These are phyloP conservation scores for Pinus albicaulis DNA, from an alignment of 75 land plant genomes.

Conservation along the genomic window DNA sequence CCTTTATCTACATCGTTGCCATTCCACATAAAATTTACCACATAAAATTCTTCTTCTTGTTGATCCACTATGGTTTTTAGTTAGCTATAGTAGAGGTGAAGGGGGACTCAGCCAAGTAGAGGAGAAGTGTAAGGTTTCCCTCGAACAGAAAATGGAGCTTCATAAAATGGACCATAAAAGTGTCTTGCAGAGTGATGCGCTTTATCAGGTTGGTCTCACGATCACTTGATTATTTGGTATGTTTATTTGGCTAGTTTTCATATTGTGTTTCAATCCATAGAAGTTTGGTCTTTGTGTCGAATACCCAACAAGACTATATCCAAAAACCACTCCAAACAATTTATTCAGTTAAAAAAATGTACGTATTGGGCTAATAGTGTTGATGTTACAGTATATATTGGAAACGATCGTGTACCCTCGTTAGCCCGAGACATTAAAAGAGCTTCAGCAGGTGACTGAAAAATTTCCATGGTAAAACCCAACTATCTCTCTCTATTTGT, in stretches of 20 bases:
- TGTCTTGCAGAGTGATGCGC: constrained; percentile 78
- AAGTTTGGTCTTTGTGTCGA: too few species aligned
- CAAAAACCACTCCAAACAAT: too few species aligned
- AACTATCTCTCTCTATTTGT: too few species aligned
- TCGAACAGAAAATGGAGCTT: constrained; percentile 63
- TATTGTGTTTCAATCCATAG: too few species aligned
- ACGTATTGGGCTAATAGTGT: background rate
- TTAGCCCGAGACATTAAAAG: constrained; percentile 59
- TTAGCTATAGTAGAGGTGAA: background rate
- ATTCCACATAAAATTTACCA: too few species aligned
- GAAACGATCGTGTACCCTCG: constrained; percentile 80
- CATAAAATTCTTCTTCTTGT: too few species aligned
- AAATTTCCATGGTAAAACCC: constrained; percentile 42
- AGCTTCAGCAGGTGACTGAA: constrained; percentile 56
- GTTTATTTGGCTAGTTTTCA: too few species aligned
- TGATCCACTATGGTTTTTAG: too few species aligned
- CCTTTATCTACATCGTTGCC: too few species aligned
- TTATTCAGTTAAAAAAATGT: too few species aligned
- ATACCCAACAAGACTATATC: too few species aligned
- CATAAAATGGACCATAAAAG: constrained; percentile 98
- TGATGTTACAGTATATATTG: constrained; percentile 57
- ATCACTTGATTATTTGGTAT: too few species aligned
- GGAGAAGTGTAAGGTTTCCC: constrained; percentile 15
- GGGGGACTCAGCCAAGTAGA: background rate
- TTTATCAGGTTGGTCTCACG: constrained; percentile 62